Base-by-base conservation (phyloP, 2,329 filamentous ascomycete genomes). In the Xylariaceae sp. region DNA sequence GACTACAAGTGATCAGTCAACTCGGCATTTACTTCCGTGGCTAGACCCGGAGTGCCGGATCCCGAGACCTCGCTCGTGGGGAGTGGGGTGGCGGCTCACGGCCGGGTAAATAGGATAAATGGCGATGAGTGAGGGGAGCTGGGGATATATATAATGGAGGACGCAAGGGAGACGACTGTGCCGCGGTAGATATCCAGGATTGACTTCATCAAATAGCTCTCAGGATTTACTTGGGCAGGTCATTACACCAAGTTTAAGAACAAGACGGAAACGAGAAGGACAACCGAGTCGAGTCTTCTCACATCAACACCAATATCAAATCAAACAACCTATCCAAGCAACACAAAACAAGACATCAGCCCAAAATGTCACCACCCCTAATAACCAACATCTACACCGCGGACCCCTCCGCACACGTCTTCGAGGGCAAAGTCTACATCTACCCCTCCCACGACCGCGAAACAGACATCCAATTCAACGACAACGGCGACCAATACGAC, bases 401-500 rank as follows among this genome's bases (percentile, higher is more conserved):
- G 17, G 89, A 92, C 74, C 89, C 89, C 13, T 91, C 88, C 5
- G 89, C 89, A 10, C 88, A 92, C 74, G 88, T 89, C 70, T 92
- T 92, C 77, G 85, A 90, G 63, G 82, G 81, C 72, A 86, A 81
- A 65, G 75, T 92, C 61, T 92, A 90, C 78, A 83, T 92, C 74
- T 92, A 92, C 76, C 88, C 89, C 17, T 92, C 88, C 18, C 88
- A 92, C 75, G 88, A 92, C 74, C 83, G 88, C 66, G 86, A 90
- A 73, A 89, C 87, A 4, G 82, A 85, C 73, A 89, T 90, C 72
- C 59, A 82, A 59, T 87, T 88, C 78, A 92, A 92, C 76, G 88
- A 92, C 79, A 90, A 91, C 80, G 89, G 89, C 70, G 88, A 91
- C 75, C 89, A 92, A 72, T 92, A 91, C 73, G 89, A 90, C 76